Base-by-base conservation (phyloP, 2,329 filamentous ascomycete genomes). In the Penicillium sp. region DNA sequence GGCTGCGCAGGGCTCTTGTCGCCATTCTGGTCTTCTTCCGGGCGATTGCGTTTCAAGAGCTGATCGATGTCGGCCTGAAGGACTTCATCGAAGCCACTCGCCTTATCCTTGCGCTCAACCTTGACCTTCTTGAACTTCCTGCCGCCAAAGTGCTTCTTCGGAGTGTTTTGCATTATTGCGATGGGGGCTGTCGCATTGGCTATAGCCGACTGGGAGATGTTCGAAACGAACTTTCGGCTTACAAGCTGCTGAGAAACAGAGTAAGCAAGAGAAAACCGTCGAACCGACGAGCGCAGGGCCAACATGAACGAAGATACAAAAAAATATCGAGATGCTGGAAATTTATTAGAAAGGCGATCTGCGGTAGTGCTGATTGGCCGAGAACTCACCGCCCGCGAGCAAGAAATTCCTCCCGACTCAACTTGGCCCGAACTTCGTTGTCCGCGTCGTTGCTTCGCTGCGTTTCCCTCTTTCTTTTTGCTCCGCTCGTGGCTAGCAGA, bases 61-160 rank as follows among this genome's bases (percentile, higher is more conserved):
- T 50, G 46, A 24, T 80, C 71, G 38, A 89, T 75, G 61, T 89
- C 85, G 40, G 76, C 68, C 40, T 77, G 71, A 37, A 89, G 72
- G 38, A 88, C 80, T 60, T 88, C 82, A 50, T 88, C 85, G 16
- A 74, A 73, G 0, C 81, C 80, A 7, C 81, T 83, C 51, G 79
- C 78, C 34, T 78, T 78, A 1, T 82, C 82, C 48, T 80, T 78
- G 14, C 75, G 77, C 55, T 79, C 78, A 52, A 76, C 75, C 60
- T 80, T 77, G 28, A 46, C 46, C 76, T 75, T 74, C 79, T 67
- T 67, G 44, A 58, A 58, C 42, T 56, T 58, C 49, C 64, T 69
- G 35, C 49, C 51, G 42, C 54, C 54, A 29, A 48, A 47, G 14
- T 56, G 50, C 48, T 59, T 63, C 50, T 57, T 61, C 27, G 57